Percentiles rank a stretch among this genome's conserved stretches.
These are phyloP conservation scores for Phytophthora citrophthora DNA, from an alignment of 352 stramenopile species.

Conservation along the genomic window DNA sequence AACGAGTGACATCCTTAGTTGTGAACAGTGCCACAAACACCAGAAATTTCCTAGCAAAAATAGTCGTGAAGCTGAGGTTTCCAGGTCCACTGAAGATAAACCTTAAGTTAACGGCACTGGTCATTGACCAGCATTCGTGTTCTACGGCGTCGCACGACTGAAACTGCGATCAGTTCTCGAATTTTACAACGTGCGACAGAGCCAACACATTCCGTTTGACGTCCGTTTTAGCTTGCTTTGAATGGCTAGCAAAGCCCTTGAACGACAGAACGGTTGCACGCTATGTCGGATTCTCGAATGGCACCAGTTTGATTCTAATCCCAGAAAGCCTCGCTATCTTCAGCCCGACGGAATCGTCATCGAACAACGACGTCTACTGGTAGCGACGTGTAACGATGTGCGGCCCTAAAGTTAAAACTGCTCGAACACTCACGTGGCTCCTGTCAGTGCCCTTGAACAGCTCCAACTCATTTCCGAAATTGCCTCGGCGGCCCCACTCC, in stretches of 20 bases:
- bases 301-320: background rate
- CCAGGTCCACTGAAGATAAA: background rate
- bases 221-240: constrained; percentile 12
- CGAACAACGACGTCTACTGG: background rate
- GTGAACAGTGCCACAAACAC: background rate
- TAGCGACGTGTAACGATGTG: constrained; percentile 11
- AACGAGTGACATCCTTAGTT: constrained; percentile 9
- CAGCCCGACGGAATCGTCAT: constrained; percentile 24
- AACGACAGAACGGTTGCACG: constrained; percentile 1
- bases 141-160: constrained; percentile 7
- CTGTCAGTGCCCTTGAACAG: too few relatives aligned
- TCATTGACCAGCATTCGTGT: background rate
- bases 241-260: background rate
- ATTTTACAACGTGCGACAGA: constrained; percentile 21
- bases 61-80: background rate
- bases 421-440: background rate
- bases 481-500: constrained; percentile 13
- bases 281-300: constrained; percentile 11
- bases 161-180: constrained; percentile 20
- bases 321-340: constrained; percentile 9
- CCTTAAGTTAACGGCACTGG: background rate
- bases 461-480: constrained; percentile 17
- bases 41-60: constrained; percentile 14
- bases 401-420: constrained; percentile 26
- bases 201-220: constrained; percentile 3